Percentiles rank a stretch among this genome's conserved stretches.
Evolutionary conservation across 208 protist genomes (phyloP).

Genomic region (Trypanosoma cruzi): DNA sequence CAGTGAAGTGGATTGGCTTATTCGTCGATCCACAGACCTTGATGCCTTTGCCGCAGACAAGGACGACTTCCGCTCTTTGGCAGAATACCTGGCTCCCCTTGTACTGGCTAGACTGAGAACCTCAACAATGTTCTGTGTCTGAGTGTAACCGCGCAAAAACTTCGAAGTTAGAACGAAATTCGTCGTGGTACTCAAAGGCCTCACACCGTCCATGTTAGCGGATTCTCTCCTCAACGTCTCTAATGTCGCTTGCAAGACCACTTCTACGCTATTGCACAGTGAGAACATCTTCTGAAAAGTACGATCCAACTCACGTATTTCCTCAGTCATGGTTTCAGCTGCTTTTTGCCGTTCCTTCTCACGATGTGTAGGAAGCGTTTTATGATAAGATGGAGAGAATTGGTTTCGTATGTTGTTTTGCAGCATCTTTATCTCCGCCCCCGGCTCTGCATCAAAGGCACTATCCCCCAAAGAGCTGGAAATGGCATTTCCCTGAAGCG

Average conservation of each 20-base stretch:
- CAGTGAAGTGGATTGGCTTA: not conserved
- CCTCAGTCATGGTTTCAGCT: constrained; percentile 31
- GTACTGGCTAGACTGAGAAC: not conserved
- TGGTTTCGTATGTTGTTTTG: constrained; percentile 84
- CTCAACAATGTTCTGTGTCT: not conserved
- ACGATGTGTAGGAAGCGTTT: constrained; percentile 46
- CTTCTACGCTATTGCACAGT: constrained; percentile 4
- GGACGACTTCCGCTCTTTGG: not conserved
- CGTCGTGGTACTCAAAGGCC: not conserved
- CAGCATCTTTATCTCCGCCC: constrained; percentile 47
- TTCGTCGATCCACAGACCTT: constrained; percentile 2
- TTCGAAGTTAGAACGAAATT: not conserved
- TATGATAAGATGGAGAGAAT: constrained; percentile 87
- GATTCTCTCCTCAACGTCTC: not conserved
- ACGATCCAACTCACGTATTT: constrained; percentile 33
- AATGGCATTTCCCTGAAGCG: constrained; percentile 73
- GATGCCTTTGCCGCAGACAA: constrained; percentile 1
- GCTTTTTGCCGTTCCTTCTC: constrained; percentile 53
- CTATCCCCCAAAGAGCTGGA: constrained; percentile 61
- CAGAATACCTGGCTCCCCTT: not conserved
- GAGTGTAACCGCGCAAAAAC: not conserved
- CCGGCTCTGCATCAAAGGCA: constrained; percentile 56
- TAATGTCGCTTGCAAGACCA: not conserved
- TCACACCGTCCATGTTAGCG: not conserved
- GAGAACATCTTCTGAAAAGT: constrained; percentile 2